Evolutionary conservation across 371 early-diverging fungal species (phyloP).

Genomic region (Mortierella sp.): DNA sequence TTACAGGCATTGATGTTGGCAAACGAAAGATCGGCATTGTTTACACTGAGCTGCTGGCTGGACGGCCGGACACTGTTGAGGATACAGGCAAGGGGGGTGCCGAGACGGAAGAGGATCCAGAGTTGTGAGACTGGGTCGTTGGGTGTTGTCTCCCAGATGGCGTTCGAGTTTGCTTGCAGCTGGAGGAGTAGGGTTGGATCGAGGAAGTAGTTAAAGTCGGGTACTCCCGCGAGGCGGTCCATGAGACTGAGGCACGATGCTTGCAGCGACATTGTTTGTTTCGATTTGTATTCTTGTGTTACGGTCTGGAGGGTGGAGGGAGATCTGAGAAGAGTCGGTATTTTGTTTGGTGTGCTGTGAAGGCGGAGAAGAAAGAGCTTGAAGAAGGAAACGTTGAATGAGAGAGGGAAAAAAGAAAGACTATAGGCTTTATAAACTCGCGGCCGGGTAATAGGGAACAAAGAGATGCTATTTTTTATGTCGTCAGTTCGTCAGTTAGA

Average conservation of each 20-base stretch:
- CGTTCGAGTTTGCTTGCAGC: constrained; percentile 38
- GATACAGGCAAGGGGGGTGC: constrained; percentile 75
- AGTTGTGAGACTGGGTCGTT: constrained; percentile 86
- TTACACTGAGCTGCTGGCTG: constrained; percentile 63
- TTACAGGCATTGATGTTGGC: constrained; percentile 78
- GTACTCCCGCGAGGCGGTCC: constrained; percentile 66
- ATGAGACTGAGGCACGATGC: constrained; percentile 70
- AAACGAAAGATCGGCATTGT: constrained; percentile 60
- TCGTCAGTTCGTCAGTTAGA: neutral
- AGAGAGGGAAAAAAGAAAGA: neutral
- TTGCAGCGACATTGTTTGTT: constrained; percentile 62
- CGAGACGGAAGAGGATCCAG: constrained; percentile 90
- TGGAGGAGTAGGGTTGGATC: constrained; percentile 56
- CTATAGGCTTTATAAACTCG: neutral
- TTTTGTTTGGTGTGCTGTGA: neutral
- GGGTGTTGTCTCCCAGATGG: constrained; percentile 36
- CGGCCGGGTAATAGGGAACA: neutral
- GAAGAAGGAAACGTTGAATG: neutral
- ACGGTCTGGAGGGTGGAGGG: neutral
- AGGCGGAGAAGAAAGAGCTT: neutral
- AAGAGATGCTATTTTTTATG: neutral
- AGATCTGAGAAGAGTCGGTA: neutral
- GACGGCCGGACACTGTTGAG: constrained; percentile 58
- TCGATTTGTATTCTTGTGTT: neutral
- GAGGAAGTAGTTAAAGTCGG: constrained; percentile 66